Evolutionary conservation across 176 grass and related monocot genomes (phyloP), one percentile per base, ranked within the genome.

Genomic region (Cenchrus fungigraminus): DNA sequence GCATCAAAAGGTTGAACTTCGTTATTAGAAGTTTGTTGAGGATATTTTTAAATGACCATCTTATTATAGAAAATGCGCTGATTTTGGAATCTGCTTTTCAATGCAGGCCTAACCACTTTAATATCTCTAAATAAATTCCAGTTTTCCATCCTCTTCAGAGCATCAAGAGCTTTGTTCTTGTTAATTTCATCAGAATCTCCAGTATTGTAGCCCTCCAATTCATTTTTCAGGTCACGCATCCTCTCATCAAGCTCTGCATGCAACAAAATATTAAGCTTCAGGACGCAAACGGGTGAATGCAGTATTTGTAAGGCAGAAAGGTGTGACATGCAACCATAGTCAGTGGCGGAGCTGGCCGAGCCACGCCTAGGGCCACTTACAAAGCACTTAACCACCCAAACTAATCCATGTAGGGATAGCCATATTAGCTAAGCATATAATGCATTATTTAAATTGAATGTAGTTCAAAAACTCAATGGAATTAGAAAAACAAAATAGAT

Each of bases 61-160:
- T 81, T 76, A 28, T 20, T 74, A 68, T 1, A 20, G 31, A 78
- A 87, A 68, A 79, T 79, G 67, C 61, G 20, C 6, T 60, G 44
- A 63, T 51, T n/a, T 37, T 3, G 29, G 72, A 73, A n/a, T 83
- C 31, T 45, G 8, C 73, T 65, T 77, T 51, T 67, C 28, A 70
- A 29, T 58, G 83, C 45, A 64, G 50, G 65, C 56, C 65, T 77
- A 85, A 91, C 89, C 88, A 87, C 93, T 85, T 76, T 60, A 82
- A 71, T 79, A 65, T 91, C 87, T 68, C 86, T 95, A 83, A 98
- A 98, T 85, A 98, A 85, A 81, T 98, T 95, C 96, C 96, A 98
- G 14, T 79, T 87, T 85, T 98, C 93, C 93, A 98, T 95, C 89
- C 87, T 91, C 79, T 91, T 92, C 78, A 98, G 72, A 49, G 96